Evolutionary conservation across 164 flowering plant species (phyloP), one percentile per base, ranked within the genome.

Genomic region (Nymphaea thermarum): DNA sequence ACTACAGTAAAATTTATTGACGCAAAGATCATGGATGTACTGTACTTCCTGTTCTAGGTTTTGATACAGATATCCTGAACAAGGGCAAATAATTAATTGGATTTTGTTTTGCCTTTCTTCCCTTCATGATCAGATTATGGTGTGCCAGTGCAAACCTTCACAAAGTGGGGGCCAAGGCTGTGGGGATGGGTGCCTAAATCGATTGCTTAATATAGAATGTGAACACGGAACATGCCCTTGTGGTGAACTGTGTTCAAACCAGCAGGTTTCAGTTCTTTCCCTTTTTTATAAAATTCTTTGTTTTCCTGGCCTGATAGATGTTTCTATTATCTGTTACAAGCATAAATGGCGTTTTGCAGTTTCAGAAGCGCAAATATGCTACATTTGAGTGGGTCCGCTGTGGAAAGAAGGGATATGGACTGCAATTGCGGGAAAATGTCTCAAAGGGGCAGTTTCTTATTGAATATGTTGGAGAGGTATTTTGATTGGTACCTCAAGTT

Each of bases 401-500:
- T 75, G 99, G 99, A 18, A 94, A 84, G 77, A 94, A 94, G 71
- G 99, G 99, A 67, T 81, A 80, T 81, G 99, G 99, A 63, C 80
- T 94, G 72, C 85, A 81, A 75, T 67, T 82, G 77, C 85, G 74
- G 67, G 88, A 90, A 71, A 71, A 85, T 83, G 80, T 91, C 59
- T 71, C 83, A 57, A 70, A 76, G 73, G 99, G 99, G 59, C 78
- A 80, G 64, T 94, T 94, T 82, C 87, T 94, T 65, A 91, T 91
- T 71, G 99, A 94, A 77, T 94, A 94, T 80, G 93, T 94, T 71
- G 99, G 99, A 72, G 99, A 94, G 98, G 98, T 93, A 72, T 11
- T 66, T 66, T n/a, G 43, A 66, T 6, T 44, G 6, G 51, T 8
- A 10, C 60, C 16, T 55, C 10, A 8, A 16, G 60, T 55, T 16